Base-by-base conservation (phyloP, 1,139 yeast genomes). In the Ogataea hybrid region DNA sequence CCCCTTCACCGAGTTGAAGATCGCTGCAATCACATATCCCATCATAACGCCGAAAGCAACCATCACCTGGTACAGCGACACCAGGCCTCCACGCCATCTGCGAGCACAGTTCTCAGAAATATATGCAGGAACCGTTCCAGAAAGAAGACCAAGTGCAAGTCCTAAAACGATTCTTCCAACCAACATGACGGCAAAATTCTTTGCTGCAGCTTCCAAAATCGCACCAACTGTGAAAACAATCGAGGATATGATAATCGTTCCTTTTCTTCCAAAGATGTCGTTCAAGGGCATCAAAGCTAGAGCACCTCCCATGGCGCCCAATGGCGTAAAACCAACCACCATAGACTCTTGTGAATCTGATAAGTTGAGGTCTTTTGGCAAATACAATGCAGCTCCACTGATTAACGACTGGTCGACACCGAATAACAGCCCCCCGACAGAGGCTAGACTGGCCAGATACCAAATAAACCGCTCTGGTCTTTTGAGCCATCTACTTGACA, bases 11-110 rank as follows among this genome's bases (percentile, higher is more conserved):
- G 54, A 43, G 25, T 48, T 43, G 16, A 45, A 49, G 68, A 20
- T 73, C 67, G 46, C 73, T 65, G 9, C 79, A 78, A 52, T 70
- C 40, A 52, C 57, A 15, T 77, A 68, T 31, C 79, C 79, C 49
- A 65, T 72, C 5, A 78, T 68, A 32, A 73, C 69, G 71, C 78
- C 69, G 5, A 82, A 75, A 3, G 82, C 81, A 32, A 77, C 52
- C 59, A 72, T 71, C 39, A 70, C 70, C 61, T 73, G 74, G 65
- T 76, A 77, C 69, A 59, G 70, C 69, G 74, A 63, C 23, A 80
- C 75, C 25, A 65, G 58, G 8, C 65, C 62, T 11, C 68, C 68
- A 59, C 83, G 66, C 52, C 73, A 76, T 15, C 54, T 46, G 5
- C 66, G 64, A 33, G 62, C 61, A 45, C 69, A 47, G 50, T 65